A percentile compares a stretch with the other conserved stretches of the same genome.
These are phyloP conservation scores for Aspergillus eucalypticola DNA, from an alignment of 2,329 filamentous ascomycete genomes.

Conservation along the genomic window DNA sequence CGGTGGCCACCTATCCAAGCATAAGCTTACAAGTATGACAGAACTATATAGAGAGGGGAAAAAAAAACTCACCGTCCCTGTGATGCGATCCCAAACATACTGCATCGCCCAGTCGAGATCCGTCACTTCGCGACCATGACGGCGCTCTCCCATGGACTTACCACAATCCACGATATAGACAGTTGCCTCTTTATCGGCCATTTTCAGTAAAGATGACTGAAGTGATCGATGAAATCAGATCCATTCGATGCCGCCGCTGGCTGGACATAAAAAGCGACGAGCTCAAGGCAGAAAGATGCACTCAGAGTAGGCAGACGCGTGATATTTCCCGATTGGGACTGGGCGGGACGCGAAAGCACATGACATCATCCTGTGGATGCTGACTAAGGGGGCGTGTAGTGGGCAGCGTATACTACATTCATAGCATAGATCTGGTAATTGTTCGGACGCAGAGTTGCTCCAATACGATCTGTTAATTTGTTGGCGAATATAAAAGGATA, in stretches of 20 bases:
- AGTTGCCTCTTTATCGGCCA: slow-evolving; percentile 92
- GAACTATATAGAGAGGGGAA: not conserved
- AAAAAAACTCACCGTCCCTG: slow-evolving; percentile 61
- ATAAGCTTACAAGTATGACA: not conserved
- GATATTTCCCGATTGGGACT: slow-evolving; percentile 39
- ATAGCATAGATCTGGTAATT: no score
- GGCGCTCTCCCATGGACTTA: slow-evolving; percentile 73
- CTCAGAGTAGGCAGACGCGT: slow-evolving; percentile 44
- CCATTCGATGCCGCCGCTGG: not conserved
- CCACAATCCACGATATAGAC: slow-evolving; percentile 91
- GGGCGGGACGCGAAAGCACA: slow-evolving; percentile 39
- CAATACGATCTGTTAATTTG: no score
- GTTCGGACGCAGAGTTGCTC: no score
- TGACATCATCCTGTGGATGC: slow-evolving; percentile 34
- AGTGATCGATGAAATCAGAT: not conserved
- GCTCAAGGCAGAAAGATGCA: slow-evolving; percentile 17
- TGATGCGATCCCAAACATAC: slow-evolving; percentile 94
- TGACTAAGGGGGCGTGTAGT: no score
- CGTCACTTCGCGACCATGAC: slow-evolving; percentile 70
- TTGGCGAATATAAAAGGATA: no score
- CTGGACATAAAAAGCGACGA: slow-evolving; percentile 5
- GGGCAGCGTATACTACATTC: no score
- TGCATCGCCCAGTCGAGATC: slow-evolving; percentile 87
- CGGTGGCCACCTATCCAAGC: slow-evolving; percentile 56
- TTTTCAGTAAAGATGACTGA: slow-evolving; percentile 44